Evolutionary conservation across 371 early-diverging fungal species (phyloP).

Genomic region (Circinella umbellata): DNA sequence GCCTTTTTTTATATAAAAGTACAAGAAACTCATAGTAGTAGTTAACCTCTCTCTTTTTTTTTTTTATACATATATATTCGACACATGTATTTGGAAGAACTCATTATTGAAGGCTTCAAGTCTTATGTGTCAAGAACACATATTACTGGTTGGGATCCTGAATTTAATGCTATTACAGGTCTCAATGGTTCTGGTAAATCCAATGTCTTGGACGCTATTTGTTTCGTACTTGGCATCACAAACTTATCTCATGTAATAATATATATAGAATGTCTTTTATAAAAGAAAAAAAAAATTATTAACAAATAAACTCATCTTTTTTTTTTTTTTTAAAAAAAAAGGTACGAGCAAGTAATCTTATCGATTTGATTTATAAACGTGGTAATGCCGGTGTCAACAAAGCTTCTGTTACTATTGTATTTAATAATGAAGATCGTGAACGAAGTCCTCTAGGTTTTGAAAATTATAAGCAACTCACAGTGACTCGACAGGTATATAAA

Average conservation of each 20-base stretch:
- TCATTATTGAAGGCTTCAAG: constrained; percentile 98
- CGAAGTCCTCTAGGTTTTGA: constrained; percentile 94
- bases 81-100: constrained; percentile 91
- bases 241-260: constrained; percentile 76
- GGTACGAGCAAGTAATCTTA: constrained; percentile 94
- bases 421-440: constrained; percentile 89
- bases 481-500: constrained; percentile 89
- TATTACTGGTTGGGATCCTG: constrained; percentile 94
- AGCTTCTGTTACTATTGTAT: constrained; percentile 96
- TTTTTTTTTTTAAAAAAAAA: constrained; percentile 32
- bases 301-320: too few species aligned
- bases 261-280: not conserved
- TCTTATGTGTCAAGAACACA: constrained; percentile 96
- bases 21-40: too few species aligned
- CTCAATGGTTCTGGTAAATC: constrained; percentile 99
- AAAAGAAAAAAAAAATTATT: not conserved
- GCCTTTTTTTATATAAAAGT: too few species aligned
- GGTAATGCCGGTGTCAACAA: constrained; percentile 97
- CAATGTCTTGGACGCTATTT: constrained; percentile 99
- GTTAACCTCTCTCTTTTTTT: not conserved
- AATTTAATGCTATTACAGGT: constrained; percentile 99
- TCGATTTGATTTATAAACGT: constrained; percentile 97
- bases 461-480: constrained; percentile 83
- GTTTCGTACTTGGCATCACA: constrained; percentile 98
- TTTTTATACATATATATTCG: not conserved